These are phyloP conservation scores for Quercus rubra DNA, from an alignment of 306 rosid species.

Conservation along the genomic window DNA sequence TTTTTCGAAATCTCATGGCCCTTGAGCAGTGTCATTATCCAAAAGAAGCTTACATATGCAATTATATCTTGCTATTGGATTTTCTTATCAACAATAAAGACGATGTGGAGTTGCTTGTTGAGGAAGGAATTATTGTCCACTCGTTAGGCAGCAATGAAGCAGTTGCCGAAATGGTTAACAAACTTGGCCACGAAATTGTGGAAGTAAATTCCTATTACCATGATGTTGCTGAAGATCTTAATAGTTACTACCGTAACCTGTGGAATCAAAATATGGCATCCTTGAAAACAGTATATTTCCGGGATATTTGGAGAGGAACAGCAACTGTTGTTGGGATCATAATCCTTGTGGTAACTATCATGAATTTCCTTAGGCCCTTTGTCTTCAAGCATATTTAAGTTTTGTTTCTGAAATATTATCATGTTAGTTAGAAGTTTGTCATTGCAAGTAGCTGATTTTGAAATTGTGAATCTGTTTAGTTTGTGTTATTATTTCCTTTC, in stretches of 20 bases:
- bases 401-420: no score
- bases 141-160: slow-evolving; percentile 20
- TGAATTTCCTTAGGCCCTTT: neutral
- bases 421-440: no score
- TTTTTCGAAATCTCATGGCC: slow-evolving; percentile 33
- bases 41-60: slow-evolving; percentile 4
- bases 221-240: neutral
- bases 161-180: slow-evolving; percentile 12
- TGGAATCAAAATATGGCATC: slow-evolving; percentile 23
- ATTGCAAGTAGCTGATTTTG: no score
- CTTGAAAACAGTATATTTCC: slow-evolving; percentile 27
- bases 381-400: neutral
- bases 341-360: neutral
- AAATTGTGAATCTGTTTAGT: no score
- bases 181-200: slow-evolving; percentile 11
- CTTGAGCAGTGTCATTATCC: slow-evolving; percentile 34
- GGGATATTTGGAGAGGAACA: slow-evolving; percentile 32
- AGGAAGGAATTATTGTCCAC: slow-evolving; percentile 5
- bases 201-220: neutral
- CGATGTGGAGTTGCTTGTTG: slow-evolving; percentile 21
- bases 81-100: slow-evolving; percentile 13
- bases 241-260: neutral
- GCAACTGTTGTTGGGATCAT: slow-evolving; percentile 23
- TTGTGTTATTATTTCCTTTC: no score
- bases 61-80: slow-evolving; percentile 21